A percentile compares a stretch with the other conserved stretches of the same genome.
Conservation (phyloP, 1,139 yeast species). For the Candida dubliniensis region DNA sequence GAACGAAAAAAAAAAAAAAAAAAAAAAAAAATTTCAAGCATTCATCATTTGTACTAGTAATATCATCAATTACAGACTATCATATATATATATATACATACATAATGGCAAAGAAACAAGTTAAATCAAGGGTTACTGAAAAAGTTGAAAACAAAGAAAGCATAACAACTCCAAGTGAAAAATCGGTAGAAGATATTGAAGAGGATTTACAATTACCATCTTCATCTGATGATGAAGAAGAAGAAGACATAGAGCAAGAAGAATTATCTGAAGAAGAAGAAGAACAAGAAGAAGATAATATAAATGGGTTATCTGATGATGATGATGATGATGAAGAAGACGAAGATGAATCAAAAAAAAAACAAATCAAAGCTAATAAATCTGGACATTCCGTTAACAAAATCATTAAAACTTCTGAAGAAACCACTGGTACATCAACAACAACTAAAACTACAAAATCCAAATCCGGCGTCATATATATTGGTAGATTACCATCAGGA, state of each 20-base stretch:
- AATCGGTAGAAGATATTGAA: constrained; percentile 26
- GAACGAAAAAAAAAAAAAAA: neutral
- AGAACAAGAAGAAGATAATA: constrained; percentile 17
- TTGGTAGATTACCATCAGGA: constrained; percentile 92
- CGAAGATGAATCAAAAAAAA: constrained; percentile 16
- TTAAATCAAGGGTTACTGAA: constrained; percentile 1
- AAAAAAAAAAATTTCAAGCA: neutral
- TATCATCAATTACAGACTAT: neutral
- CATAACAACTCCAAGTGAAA: constrained; percentile 14
- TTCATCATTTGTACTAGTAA: neutral
- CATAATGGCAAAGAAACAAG: neutral
- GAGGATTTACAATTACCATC: constrained; percentile 35
- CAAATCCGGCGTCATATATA: constrained; percentile 69
- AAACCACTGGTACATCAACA: constrained; percentile 16
- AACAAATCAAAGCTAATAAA: constrained; percentile 9
- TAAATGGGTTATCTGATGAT: constrained; percentile 24
- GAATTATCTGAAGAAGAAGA: constrained; percentile 21
- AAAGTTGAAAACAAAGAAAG: neutral
- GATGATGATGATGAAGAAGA: constrained; percentile 25
- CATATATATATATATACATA: neutral
- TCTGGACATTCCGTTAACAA: constrained; percentile 31
- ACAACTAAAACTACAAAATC: constrained; percentile 20
- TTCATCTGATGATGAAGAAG: constrained; percentile 29
- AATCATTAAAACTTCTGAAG: constrained; percentile 20
- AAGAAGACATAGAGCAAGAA: constrained; percentile 22